A percentile compares a stretch with the other conserved stretches of the same genome.
Conservation (phyloP, 345 rosid species). For the Citropsis articulata region DNA sequence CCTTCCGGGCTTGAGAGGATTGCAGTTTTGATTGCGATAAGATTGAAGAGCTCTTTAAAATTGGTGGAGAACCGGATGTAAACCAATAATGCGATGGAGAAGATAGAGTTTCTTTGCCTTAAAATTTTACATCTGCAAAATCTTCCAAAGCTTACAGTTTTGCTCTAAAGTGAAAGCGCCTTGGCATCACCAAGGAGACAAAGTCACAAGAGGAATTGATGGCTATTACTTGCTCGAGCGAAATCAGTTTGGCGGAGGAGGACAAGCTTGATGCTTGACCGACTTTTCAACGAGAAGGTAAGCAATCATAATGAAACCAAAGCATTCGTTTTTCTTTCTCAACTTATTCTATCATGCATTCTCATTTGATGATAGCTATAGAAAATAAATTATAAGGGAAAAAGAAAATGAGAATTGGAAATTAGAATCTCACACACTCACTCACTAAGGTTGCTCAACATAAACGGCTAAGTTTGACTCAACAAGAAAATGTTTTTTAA, state of each 20-base stretch:
- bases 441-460: too few species aligned
- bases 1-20: slow-evolving; percentile 14
- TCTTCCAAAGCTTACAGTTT: neutral
- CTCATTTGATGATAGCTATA: too few species aligned
- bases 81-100: neutral
- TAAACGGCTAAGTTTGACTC: too few species aligned
- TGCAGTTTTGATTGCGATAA: neutral
- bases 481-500: too few species aligned
- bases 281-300: neutral
- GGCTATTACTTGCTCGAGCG: neutral
- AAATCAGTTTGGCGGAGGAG: neutral
- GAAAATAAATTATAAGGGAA: too few species aligned
- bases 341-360: too few species aligned
- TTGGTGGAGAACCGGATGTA: neutral
- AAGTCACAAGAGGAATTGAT: neutral
- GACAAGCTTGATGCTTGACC: neutral
- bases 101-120: neutral
- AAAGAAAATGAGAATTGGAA: too few species aligned
- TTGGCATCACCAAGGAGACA: neutral
- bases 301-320: neutral
- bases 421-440: too few species aligned
- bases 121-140: neutral
- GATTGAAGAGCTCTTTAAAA: slow-evolving; percentile 12
- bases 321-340: neutral
- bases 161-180: neutral